Evolutionary conservation across 306 rosid genomes (phyloP), one percentile per base, ranked within the genome.

Genomic region (Clitoria ternatea): DNA sequence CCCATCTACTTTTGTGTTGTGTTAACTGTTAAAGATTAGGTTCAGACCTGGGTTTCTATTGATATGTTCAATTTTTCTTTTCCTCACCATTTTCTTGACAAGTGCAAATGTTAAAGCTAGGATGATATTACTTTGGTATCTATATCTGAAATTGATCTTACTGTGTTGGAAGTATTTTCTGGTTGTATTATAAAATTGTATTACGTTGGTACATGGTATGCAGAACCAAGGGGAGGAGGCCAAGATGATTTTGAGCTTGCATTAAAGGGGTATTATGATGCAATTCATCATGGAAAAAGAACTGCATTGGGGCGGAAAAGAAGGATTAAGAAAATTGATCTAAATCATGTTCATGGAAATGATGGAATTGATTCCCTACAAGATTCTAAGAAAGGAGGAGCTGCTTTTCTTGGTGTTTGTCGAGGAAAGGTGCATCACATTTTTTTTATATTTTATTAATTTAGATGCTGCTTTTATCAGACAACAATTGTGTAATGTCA

Each of bases 201-300:
- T 75, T 27, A 24, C 66, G 63, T 61, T 57, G 45, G 78, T 56
- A 30, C 7, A 43, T 79, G 77, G 49, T 43, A 30, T 83, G 85
- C 85, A 93, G 98, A 93, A 78, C 96, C 97, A 52, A 86, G 92
- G 72, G 97, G 93, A 45, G 97, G 94, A 75, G 84, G 65, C 84
- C 97, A 85, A 63, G 96, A 88, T 66, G 98, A 93, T 66, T 88
- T 93, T 81, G 97, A 93, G 23, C 82, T 79, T 76, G 75, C 77
- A 75, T 65, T 93, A 81, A 93, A 85, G 78, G 90, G 86, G 74
- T 93, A 90, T 77, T 90, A 87, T 52, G 83, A 88, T 62, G 80
- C 97, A 60, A 84, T 90, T 78, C 75, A 56, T 79, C 79, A 49
- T 30, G 85, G 85, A 6, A 71, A 70, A 74, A 85, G 47, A 70